A percentile compares a stretch with the other conserved stretches of the same genome.
These are phyloP conservation scores for Neoboletus magnificus DNA, from an alignment of 768 basidiomycete species.

Conservation along the genomic window DNA sequence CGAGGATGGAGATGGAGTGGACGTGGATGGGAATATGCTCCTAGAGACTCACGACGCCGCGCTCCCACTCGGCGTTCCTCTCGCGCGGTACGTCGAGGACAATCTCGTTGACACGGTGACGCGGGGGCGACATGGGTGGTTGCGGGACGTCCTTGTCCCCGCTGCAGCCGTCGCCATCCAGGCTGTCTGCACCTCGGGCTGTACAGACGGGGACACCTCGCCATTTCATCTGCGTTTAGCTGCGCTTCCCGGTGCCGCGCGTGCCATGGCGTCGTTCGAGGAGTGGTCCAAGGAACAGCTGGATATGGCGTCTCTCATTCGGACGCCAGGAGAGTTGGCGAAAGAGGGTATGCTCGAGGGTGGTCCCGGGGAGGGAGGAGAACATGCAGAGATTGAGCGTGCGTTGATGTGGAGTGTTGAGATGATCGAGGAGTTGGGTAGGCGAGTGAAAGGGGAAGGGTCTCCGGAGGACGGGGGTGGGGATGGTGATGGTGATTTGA, in stretches of 20 bases:
- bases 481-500: slow-evolving; percentile 3
- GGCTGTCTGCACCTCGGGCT: not conserved
- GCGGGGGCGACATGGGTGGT: slow-evolving; percentile 36
- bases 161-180: not conserved
- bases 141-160: slow-evolving; percentile 28
- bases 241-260: slow-evolving; percentile 12
- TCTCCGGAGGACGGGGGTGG: not conserved
- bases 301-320: slow-evolving; percentile 44
- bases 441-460: not conserved
- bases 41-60: not conserved
- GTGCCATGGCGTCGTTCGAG: not conserved
- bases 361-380: slow-evolving; percentile 11
- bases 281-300: slow-evolving; percentile 23
- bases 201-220: not conserved
- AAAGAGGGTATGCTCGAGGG: slow-evolving; percentile 29
- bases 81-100: slow-evolving; percentile 41
- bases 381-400: slow-evolving; percentile 27
- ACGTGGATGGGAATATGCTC: not conserved
- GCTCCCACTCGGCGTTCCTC: slow-evolving; percentile 31
- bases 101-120: slow-evolving; percentile 40
- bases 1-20: not conserved
- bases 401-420: slow-evolving; percentile 59
- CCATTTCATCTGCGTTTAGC: slow-evolving; percentile 10
- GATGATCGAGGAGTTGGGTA: slow-evolving; percentile 43
- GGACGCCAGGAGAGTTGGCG: slow-evolving; percentile 38